Evolutionary conservation across 164 flowering plant species (phyloP), one percentile per base, ranked within the genome.

Genomic region (Nelumbo lutea): DNA sequence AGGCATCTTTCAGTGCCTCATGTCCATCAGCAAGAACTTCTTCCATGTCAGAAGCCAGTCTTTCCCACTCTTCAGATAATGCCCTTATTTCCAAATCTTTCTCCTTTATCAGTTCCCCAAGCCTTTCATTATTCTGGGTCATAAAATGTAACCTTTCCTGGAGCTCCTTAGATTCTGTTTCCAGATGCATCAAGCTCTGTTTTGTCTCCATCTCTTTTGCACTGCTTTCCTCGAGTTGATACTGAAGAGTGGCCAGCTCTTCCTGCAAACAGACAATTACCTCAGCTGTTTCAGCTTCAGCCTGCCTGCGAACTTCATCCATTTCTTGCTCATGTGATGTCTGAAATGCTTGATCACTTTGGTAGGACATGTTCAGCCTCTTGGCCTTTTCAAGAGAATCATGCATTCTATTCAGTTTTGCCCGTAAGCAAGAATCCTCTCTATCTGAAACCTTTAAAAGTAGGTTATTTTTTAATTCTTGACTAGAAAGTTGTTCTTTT

Each of bases 211-310:
- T 68, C 73, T 90, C 90, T 75, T 81, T 85, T 73, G 65, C 63
- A 58, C 76, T 83, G 45, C 82, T 79, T 4, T 83, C 85, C n/a
- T 81, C 76, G 38, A 88, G 85, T 74, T 88, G 86, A 76, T 85
- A 84, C 78, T 92, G 95, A 81, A 92, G 93, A 62, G 60, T 62
- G 38, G 76, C 61, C 48, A 96, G 91, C 72, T 96, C 98, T 78
- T 92, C 97, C 79, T 90, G 95, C 80, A 96, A 74, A 75, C 95
- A 88, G 68, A 96, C 87, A 76, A 96, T 96, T 61, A 87, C 99
- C 76, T 92, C 93, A 10, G 97, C 99, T 56, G 98, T 96, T 84
- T 90, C 99, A 60, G 84, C 98, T 79, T 96, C 99, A 66, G 79
- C 99, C 79, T 96, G 99, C 65, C 80, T 70, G 59, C 93, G 83